phyloP scores from a whole-genome alignment of 2,329 filamentous ascomycete genomes.

The Cercospora beticola region DNA sequence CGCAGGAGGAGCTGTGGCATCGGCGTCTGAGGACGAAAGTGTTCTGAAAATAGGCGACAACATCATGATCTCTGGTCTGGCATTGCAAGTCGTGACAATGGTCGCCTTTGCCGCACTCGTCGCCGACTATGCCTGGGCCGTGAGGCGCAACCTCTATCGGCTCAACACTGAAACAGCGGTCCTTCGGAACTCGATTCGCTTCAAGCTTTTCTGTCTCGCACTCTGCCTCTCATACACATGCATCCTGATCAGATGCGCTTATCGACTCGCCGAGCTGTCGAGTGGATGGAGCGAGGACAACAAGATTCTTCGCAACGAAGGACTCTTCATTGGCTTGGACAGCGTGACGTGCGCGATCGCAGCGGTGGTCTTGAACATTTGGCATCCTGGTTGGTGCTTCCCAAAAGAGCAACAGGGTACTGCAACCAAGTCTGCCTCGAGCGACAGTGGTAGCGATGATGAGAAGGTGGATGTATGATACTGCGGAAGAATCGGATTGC shows the following conservation, averaged over 20 bases:
- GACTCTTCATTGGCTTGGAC: slow-evolving; percentile 36
- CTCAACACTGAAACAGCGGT: slow-evolving; percentile 30
- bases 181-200: slow-evolving; percentile 39
- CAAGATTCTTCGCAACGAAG: slow-evolving; percentile 29
- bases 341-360: slow-evolving; percentile 37
- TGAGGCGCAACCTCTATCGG: slow-evolving; percentile 22
- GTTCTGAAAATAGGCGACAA: slow-evolving; percentile 52
- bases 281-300: slow-evolving; percentile 30
- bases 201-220: slow-evolving; percentile 33
- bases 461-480: background rate
- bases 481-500: background rate
- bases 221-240: slow-evolving; percentile 30
- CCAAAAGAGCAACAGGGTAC: slow-evolving; percentile 24
- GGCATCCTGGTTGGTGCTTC: slow-evolving; percentile 38
- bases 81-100: slow-evolving; percentile 56
- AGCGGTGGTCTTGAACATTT: slow-evolving; percentile 33
- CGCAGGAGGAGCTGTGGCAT: slow-evolving; percentile 58
- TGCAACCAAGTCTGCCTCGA: slow-evolving; percentile 10
- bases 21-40: slow-evolving; percentile 46
- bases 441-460: slow-evolving; percentile 15
- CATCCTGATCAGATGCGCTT: slow-evolving; percentile 34
- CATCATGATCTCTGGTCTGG: slow-evolving; percentile 59
- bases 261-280: slow-evolving; percentile 34
- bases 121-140: slow-evolving; percentile 38
- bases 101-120: slow-evolving; percentile 49